Percentiles rank a stretch among this genome's conserved stretches.
Conservation (phyloP, 2,329 filamentous ascomycete species). For the Talaromyces sp. region DNA sequence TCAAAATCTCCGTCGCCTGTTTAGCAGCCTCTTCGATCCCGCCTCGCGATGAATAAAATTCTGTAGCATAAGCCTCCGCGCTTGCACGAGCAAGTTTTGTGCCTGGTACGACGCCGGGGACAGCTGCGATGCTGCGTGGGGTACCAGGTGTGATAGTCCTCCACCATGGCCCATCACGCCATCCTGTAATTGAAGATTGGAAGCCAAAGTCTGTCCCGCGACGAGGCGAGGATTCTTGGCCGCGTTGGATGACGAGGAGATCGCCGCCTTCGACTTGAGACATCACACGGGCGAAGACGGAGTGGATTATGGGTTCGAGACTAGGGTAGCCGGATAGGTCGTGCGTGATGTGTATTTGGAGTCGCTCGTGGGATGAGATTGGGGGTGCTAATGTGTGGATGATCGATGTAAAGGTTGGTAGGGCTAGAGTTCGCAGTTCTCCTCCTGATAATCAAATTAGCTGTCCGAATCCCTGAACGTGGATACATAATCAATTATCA, state of each 20-base stretch:
- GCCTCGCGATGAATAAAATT: constrained; percentile 76
- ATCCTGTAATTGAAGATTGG: constrained; percentile 52
- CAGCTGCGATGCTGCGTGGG: constrained; percentile 72
- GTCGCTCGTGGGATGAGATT: constrained; percentile 92
- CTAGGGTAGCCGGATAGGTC: constrained; percentile 92
- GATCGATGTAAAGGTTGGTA: constrained; percentile 92
- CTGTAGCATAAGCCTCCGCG: constrained; percentile 80
- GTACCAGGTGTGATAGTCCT: constrained; percentile 56
- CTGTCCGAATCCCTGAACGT: constrained; percentile 12
- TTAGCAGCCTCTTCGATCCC: constrained; percentile 77
- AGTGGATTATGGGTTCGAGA: constrained; percentile 86
- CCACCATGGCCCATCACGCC: constrained; percentile 98
- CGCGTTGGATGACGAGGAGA: constrained; percentile 87
- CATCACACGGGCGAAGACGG: constrained; percentile 93
- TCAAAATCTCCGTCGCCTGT: constrained; percentile 73
- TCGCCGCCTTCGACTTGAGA: constrained; percentile 98
- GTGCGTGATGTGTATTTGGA: constrained; percentile 96
- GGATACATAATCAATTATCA: neutral
- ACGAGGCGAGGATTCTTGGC: constrained; percentile 74
- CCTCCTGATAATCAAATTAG: constrained; percentile 58
- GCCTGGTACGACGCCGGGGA: constrained; percentile 78
- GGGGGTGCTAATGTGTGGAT: constrained; percentile 93
- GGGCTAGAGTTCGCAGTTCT: constrained; percentile 77
- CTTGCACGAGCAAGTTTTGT: constrained; percentile 87
- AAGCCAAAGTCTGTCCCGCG: constrained; percentile 51